These are phyloP conservation scores for Candida glucosophila DNA, from an alignment of 1,139 yeast species.

Conservation along the genomic window DNA sequence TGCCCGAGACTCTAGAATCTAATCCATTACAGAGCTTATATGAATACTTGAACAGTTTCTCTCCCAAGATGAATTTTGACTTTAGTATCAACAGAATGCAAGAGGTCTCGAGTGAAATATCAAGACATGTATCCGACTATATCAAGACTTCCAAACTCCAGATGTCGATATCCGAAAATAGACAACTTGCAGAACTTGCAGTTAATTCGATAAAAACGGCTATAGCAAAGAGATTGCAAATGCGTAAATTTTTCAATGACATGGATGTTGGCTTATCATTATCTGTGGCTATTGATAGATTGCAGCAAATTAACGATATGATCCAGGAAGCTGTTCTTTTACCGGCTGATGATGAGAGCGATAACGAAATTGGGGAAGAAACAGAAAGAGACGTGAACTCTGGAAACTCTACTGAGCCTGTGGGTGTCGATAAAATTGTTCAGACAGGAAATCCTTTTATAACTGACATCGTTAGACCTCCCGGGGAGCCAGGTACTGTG, in stretches of 20 bases:
- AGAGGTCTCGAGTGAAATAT: constrained; percentile 21
- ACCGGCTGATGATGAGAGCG: constrained; percentile 39
- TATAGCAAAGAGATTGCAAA: constrained; percentile 35
- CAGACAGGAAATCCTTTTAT: constrained; percentile 41
- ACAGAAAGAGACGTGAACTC: constrained; percentile 11
- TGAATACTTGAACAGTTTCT: too few species aligned
- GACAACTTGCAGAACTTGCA: constrained; percentile 6
- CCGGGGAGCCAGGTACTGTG: constrained; percentile 13
- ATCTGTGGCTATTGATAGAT: constrained; percentile 44
- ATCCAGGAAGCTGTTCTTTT: constrained; percentile 40
- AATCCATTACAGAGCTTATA: too few species aligned
- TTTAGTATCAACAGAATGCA: too few species aligned
- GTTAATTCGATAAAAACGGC: constrained; percentile 29
- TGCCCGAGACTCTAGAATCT: too few species aligned
- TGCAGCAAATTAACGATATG: constrained; percentile 47
- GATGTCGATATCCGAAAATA: constrained; percentile 4
- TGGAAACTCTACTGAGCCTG: constrained; percentile 47
- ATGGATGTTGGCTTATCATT: constrained; percentile 44
- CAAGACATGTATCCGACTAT: constrained; percentile 21
- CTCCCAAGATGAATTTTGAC: too few species aligned
- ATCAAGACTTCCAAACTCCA: constrained; percentile 7
- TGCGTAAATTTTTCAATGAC: constrained; percentile 42
- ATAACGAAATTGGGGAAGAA: constrained; percentile 16
- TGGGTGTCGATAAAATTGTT: constrained; percentile 43
- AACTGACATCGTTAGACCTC: constrained; percentile 43